Evolutionary conservation across 192 early-diverging fungal species (phyloP), one percentile per base, ranked within the genome.

Genomic region (Backusella psychrophila): DNA sequence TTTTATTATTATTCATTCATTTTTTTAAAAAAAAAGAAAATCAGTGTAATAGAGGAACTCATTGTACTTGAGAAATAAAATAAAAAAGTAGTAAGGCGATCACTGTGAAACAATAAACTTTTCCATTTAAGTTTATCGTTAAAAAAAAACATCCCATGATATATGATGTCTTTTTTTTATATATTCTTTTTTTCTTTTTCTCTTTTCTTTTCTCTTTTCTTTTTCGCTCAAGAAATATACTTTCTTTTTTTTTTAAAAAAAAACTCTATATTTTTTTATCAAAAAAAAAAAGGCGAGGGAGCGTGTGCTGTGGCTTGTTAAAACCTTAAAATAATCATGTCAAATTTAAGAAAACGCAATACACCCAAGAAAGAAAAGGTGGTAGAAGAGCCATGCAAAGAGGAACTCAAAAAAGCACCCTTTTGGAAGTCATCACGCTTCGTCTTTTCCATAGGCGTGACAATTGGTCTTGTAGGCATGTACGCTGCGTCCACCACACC

Each of bases 401-500:
- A 63, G 11, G 26, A 29, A 14, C 0, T 8, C 1, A 29, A 35
- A 1, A 34, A 42, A 3, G 41, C 34, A 14, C 71, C 78, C 7
- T 71, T 71, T 68, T 80, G 74, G 74, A 72, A 72, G 21, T 15
- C 65, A 31, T 76, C 75, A 68, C 42, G 70, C 23, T 80, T 76
- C 14, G 35, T 73, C 35, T 80, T 80, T 36, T 46, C 65, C 14
- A 35, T 80, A 2, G 78, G 78, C 21, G 12, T 80, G 42, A 52
- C 74, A 7, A 49, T 80, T 14, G 78, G 78, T 5, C 21, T 80
- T 6, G 33, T 73, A 42, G 78, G 74, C 42, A 46, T 74, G 9
- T 80, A 75, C 53, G 78, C 74, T 38, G 66, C 79, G 2, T 82
- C 87, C 9, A 46, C 82, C 53, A 75, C 83, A 83, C 52, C 86